Percentiles rank a stretch among this genome's conserved stretches.
These are phyloP conservation scores for Globisporangium spiculum DNA, from an alignment of 352 stramenopile species.

Conservation along the genomic window DNA sequence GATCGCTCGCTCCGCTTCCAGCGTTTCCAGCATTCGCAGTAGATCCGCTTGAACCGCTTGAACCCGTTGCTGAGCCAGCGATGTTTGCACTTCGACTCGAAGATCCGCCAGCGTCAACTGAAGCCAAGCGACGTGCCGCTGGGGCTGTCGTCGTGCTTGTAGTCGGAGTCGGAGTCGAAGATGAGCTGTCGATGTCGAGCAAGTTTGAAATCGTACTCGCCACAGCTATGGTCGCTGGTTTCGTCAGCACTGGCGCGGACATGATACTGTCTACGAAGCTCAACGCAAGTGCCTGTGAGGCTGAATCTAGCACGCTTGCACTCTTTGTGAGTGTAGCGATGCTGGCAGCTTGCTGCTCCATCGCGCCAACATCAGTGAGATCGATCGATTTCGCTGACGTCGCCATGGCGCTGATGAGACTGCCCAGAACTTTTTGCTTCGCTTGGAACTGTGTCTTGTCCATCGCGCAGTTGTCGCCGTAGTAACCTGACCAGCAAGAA, in stretches of 20 bases:
- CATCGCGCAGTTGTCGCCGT: conserved; percentile 58
- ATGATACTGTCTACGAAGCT: conserved; percentile 61
- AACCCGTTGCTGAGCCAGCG: neutral
- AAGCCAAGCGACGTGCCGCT: neutral
- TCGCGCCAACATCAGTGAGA: conserved; percentile 39
- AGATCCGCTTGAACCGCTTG: neutral
- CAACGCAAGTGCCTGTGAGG: conserved; percentile 42
- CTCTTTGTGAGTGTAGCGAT: conserved; percentile 69
- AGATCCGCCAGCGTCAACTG: neutral
- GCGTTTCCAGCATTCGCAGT: conserved; percentile 6
- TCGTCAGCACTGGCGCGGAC: conserved; percentile 45
- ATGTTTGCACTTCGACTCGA: neutral
- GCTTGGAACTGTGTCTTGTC: conserved; percentile 44
- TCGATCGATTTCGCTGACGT: conserved; percentile 49
- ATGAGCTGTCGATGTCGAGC: conserved; percentile 31
- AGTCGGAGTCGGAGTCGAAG: conserved; percentile 6
- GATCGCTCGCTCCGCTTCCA: conserved; percentile 13
- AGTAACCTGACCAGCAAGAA: conserved; percentile 43
- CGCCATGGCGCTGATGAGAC: conserved; percentile 55
- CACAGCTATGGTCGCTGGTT: conserved; percentile 41
- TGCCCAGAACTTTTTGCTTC: conserved; percentile 48
- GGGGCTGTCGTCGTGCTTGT: conserved; percentile 1
- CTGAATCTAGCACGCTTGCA: conserved; percentile 46
- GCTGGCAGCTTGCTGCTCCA: conserved; percentile 65
- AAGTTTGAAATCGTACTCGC: conserved; percentile 64